Base-by-base conservation (phyloP, 495 filamentous ascomycete species). In the Aspergillus avenaceus region DNA sequence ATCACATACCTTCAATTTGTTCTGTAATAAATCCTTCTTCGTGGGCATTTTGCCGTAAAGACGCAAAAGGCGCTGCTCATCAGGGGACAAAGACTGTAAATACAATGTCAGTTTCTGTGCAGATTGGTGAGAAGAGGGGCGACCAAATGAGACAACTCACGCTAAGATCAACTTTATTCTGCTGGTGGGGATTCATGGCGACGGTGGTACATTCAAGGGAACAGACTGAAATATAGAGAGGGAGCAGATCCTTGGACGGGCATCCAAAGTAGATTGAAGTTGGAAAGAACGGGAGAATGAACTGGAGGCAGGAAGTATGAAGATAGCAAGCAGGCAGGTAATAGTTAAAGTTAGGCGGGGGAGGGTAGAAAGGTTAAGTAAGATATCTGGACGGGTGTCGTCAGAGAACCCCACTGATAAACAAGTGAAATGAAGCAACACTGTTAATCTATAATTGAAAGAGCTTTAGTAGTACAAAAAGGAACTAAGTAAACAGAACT, bases 1-100 rank as follows among this genome's bases (percentile, higher is more conserved):
- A 8, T 9, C 6, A 56, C 61, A 38, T 63, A 85, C 84, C 74
- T 88, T 87, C 66, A 98, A 83, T 69, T 97, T 96, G 75, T 97
- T 97, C 78, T 95, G 92, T 52, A 97, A 84, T 47, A 97, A 84
- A 70, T 97, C 93, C 62, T 90, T 92, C 70, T 91, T 93, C 74
- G 82, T 95, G 43, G 93, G 93, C 45, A 96, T 83, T 71, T 97
- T 97, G 69, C 93, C 93, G 67, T 98, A 98, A 26, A 96, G 84
- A 45, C 90, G 88, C 75, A 97, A 88, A 53, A 97, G 84, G 45
- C 87, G 89, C 73, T 96, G 90, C 80, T 97, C 93, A 56, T 97
- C 93, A 41, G 90, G 85, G 42, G 82, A 84, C 66, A 97, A 75
- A 38, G 86, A 84, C 93, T 98, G 63, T 31, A 31, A 9, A 49